Evolutionary conservation across 345 rosid genomes (phyloP).

Genomic region (Rhodomyrtus tomentosa): DNA sequence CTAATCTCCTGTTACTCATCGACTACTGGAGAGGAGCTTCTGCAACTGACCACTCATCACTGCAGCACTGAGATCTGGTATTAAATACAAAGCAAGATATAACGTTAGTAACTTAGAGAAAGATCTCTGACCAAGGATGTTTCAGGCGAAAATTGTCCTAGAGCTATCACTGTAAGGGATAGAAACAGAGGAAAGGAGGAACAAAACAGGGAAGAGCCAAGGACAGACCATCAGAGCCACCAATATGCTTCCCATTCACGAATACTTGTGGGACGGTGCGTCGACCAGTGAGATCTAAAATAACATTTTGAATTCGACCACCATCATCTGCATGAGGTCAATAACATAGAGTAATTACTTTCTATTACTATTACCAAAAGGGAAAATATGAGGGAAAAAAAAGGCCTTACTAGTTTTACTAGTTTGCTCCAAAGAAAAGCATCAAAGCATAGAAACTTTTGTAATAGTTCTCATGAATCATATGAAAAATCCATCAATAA

Average conservation of each 20-base stretch:
- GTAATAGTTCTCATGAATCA: neutral
- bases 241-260: slow-evolving; percentile 74
- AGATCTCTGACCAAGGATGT: neutral
- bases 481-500: neutral
- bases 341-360: neutral
- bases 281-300: slow-evolving; percentile 63
- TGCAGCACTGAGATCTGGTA: slow-evolving; percentile 6
- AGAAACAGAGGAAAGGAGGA: neutral
- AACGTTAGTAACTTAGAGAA: neutral
- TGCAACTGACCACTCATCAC: slow-evolving; percentile 4
- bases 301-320: slow-evolving; percentile 50
- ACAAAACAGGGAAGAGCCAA: neutral
- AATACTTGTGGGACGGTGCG: slow-evolving; percentile 87
- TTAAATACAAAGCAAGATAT: neutral
- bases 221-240: slow-evolving; percentile 75
- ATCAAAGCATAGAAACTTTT: neutral
- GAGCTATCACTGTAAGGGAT: neutral
- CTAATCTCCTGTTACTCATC: neutral
- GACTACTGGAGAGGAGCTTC: slow-evolving; percentile 2
- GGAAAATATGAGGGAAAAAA: neutral
- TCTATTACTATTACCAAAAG: neutral
- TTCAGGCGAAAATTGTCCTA: neutral
- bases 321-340: slow-evolving; percentile 50
- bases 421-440: neutral
- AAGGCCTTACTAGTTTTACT: neutral